Conservation (phyloP, 1,284 basidiomycete genomes). For the Quambalaria eucalypti region DNA sequence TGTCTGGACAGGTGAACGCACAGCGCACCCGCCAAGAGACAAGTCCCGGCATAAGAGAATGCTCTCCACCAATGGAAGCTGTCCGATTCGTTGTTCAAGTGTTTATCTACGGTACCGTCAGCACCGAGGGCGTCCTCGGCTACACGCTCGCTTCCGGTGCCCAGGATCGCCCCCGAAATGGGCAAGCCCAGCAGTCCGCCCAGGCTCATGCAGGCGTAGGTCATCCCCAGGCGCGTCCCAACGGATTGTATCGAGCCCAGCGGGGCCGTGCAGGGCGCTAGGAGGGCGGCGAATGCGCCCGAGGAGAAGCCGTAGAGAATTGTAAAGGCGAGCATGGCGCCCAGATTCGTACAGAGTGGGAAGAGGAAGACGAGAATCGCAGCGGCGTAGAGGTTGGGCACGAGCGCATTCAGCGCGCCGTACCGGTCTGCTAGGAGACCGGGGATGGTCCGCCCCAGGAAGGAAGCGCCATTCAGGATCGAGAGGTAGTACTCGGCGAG, state of each 20-base stretch:
- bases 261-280: slow-evolving; percentile 36
- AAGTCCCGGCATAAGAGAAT: too few species aligned
- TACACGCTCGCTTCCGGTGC: too few species aligned
- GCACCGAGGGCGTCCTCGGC: too few species aligned
- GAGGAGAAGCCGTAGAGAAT: slow-evolving; percentile 31
- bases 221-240: slow-evolving; percentile 33
- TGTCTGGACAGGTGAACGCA: too few species aligned
- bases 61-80: too few species aligned
- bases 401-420: slow-evolving; percentile 36
- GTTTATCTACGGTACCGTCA: too few species aligned
- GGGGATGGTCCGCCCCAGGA: slow-evolving; percentile 36
- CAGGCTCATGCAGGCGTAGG: slow-evolving; percentile 33
- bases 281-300: slow-evolving; percentile 38
- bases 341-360: slow-evolving; percentile 4
- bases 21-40: too few species aligned
- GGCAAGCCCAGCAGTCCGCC: slow-evolving; percentile 36
- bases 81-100: too few species aligned
- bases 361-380: slow-evolving; percentile 22
- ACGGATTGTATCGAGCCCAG: slow-evolving; percentile 36
- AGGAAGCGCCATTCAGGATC: slow-evolving; percentile 7
- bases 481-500: slow-evolving; percentile 7
- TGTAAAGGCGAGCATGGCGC: slow-evolving; percentile 21
- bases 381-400: slow-evolving; percentile 20
- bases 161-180: slow-evolving; percentile 12
- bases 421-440: slow-evolving; percentile 33